Evolutionary conservation across 768 basidiomycete species (phyloP), one percentile per base, ranked within the genome.

Genomic region (Hysterangium stoloniferum): DNA sequence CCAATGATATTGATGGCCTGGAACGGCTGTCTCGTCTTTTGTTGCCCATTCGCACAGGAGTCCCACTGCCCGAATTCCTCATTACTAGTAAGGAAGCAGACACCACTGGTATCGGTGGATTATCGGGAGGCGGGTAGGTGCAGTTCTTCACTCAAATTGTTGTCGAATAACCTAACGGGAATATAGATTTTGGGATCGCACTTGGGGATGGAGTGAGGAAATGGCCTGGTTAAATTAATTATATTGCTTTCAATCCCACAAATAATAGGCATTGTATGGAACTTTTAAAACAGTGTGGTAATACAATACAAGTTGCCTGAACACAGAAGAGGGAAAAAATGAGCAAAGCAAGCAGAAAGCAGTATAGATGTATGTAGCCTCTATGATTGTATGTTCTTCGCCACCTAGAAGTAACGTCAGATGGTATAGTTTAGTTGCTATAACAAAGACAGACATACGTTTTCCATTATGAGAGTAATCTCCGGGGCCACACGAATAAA

Each of bases 401-500:
- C 52, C 27, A 52, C 52, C 52, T 52, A 17, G 4, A 32, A 29
- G 29, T 8, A 12, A 28, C 8, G 42, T 44, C 27, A 33, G 28
- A 31, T 32, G 9, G 22, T 24, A 29, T 11, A 44, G 42, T 22
- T 6, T 44, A 8, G 17, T 24, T 5, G 22, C 33, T n/a, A 20
- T 25, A n/a, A 15, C 27, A 25, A 22, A 19, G 13, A n/a, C n/a
- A n/a, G n/a, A 72, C 84, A 62, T 67, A 90, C 87, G 71, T 81
- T 84, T 70, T 89, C 85, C 60, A 91, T 79, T 58, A 91, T 76
- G 67, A 87, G 66, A 33, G 86, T 84, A 57, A 92, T 89, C 65
- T 92, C 89, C 34, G 89, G 88, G 50, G 84, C 84, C 61, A 88
- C 78, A 57, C 80, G 83, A 59, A 89, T 77, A 61, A 90, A 92